phyloP scores from a whole-genome alignment of 2,329 filamentous ascomycete species.

The Aspergillus oerlinghausenensis region DNA sequence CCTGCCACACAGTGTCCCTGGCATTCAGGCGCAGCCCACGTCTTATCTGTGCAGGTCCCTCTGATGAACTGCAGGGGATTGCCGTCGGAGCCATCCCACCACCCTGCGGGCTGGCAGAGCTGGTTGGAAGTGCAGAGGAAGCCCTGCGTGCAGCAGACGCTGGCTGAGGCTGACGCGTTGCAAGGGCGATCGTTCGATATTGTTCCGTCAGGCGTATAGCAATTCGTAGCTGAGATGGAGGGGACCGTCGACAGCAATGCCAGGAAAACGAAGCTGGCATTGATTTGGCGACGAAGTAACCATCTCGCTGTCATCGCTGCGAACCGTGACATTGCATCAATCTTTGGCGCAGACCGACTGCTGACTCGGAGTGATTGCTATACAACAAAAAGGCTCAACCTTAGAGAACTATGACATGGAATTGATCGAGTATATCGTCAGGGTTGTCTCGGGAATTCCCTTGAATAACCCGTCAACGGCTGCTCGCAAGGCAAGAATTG shows the following conservation, averaged over 20 bases:
- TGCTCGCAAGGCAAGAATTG: not conserved
- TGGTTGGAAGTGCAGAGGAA: slow-evolving; percentile 4
- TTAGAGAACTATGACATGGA: not conserved
- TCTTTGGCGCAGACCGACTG: not conserved
- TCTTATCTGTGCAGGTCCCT: slow-evolving; percentile 4
- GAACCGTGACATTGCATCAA: not conserved
- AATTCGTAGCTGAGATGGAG: not conserved
- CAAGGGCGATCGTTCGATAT: slow-evolving; percentile 2
- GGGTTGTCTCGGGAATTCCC: not conserved
- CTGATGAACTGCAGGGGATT: slow-evolving; percentile 3
- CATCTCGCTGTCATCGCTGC: not conserved
- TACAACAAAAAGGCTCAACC: not conserved
- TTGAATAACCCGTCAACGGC: not conserved
- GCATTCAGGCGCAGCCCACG: slow-evolving; percentile 2
- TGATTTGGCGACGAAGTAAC: not conserved
- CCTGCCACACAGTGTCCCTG: slow-evolving; percentile 2
- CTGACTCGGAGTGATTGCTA: not conserved
- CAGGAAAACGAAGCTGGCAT: not conserved
- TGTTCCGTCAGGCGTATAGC: slow-evolving; percentile 3
- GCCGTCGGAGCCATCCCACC: slow-evolving; percentile 1
- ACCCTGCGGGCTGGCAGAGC: slow-evolving; percentile 2
- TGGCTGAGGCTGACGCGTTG: not conserved
- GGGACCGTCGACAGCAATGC: not conserved
- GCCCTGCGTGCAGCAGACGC: slow-evolving; percentile 4
- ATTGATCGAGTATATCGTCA: not conserved